A percentile compares a stretch with the other conserved stretches of the same genome.
Conservation (phyloP, 331 rosid species). For the Malus hybrid region DNA sequence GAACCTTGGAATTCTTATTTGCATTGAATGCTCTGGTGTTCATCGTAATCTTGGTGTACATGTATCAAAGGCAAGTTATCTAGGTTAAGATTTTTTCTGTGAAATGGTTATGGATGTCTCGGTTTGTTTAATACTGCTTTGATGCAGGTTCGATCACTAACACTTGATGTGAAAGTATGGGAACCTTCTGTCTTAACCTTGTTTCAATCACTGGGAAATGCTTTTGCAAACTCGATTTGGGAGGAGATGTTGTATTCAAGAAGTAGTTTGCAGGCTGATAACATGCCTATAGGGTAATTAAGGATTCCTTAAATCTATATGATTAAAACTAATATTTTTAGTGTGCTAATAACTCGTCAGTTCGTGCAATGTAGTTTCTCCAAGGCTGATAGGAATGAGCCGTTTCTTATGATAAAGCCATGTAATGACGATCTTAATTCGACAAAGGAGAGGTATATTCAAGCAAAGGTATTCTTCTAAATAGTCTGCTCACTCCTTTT, state of each 20-base stretch:
- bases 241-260: constrained; percentile 51
- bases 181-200: constrained; percentile 45
- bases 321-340: constrained; percentile 1
- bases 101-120: background rate
- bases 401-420: constrained; percentile 41
- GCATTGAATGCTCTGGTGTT: constrained; percentile 78
- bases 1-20: constrained; percentile 67
- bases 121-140: background rate
- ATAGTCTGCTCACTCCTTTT: constrained; percentile 11
- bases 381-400: constrained; percentile 26
- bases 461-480: constrained; percentile 47
- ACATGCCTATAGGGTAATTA: constrained; percentile 30
- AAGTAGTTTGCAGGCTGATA: constrained; percentile 28
- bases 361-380: constrained; percentile 35
- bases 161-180: constrained; percentile 81
- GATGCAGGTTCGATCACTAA: constrained; percentile 63
- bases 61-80: constrained; percentile 61
- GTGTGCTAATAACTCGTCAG: constrained; percentile 14
- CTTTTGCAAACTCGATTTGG: constrained; percentile 62
- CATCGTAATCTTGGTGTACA: constrained; percentile 86
- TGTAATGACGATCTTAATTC: constrained; percentile 45
- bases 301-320: constrained; percentile 13
- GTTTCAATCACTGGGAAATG: constrained; percentile 63
- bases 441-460: constrained; percentile 56
- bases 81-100: background rate